Evolutionary conservation across 2,329 filamentous ascomycete species (phyloP).

Genomic region (Myriosclerotinia curreyana): DNA sequence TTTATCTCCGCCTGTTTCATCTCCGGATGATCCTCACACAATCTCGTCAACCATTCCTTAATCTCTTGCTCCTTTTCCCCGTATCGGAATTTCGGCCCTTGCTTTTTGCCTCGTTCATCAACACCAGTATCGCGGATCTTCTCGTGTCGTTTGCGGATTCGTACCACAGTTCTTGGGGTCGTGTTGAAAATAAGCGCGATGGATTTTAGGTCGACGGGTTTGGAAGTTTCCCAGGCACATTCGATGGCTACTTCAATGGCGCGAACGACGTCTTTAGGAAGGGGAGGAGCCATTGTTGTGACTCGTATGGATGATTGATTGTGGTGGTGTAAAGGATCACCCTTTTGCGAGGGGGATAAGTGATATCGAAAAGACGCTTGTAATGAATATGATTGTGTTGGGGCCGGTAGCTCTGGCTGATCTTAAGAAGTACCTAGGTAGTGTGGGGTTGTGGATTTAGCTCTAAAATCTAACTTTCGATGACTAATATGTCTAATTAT

Average conservation of each 20-base stretch:
- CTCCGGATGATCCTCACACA: slow-evolving; percentile 23
- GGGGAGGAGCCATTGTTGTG: neutral
- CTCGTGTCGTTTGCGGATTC: slow-evolving; percentile 24
- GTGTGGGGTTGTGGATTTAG: neutral
- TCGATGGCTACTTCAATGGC: slow-evolving; percentile 26
- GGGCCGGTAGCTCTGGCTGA: neutral
- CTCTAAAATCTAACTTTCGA: neutral
- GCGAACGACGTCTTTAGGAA: slow-evolving; percentile 13
- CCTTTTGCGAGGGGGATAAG: neutral
- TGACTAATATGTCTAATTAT: neutral
- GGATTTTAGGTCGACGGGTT: neutral
- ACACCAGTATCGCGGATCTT: slow-evolving; percentile 23
- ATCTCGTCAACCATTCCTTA: slow-evolving; percentile 13
- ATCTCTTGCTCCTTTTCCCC: slow-evolving; percentile 21
- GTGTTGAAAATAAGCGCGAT: slow-evolving; percentile 27
- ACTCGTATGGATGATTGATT: neutral
- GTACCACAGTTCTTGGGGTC: slow-evolving; percentile 24
- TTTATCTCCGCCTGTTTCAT: slow-evolving; percentile 22
- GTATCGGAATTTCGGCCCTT: slow-evolving; percentile 24
- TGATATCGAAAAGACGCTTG: neutral
- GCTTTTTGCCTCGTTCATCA: slow-evolving; percentile 25
- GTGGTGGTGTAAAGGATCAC: rapidly evolving
- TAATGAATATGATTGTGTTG: neutral
- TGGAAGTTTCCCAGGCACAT: slow-evolving; percentile 4
- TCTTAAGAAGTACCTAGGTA: neutral